Evolutionary conservation across 2,329 filamentous ascomycete species (phyloP), one percentile per base, ranked within the genome.

Genomic region (Epichloe sylvatica): DNA sequence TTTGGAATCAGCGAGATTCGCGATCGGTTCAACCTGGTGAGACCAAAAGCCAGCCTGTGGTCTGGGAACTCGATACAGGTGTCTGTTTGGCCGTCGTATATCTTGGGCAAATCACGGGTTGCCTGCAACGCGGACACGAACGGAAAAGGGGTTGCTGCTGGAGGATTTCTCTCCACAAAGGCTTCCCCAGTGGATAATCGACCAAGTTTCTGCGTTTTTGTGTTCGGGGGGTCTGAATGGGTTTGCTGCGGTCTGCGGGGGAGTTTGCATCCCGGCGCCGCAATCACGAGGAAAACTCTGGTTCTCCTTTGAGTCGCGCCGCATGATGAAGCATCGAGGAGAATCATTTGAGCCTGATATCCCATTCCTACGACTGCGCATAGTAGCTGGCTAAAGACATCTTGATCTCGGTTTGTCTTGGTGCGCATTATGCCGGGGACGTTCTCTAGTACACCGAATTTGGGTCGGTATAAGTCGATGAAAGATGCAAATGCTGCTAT

Each of bases 401-500:
- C 85, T 19, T 83, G 71, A 4, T 73, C 66, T 15, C 73, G 66
- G 34, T 64, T 66, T 6, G 60, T 57, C 17, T 62, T 68, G 17
- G 68, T 67, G 44, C 67, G 72, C 0, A 84, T 74, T 67, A 91
- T 86, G 0, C 68, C 71, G 0, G 77, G 65, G 0, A 94, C 87
- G 55, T 94, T 94, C 62, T 94, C 87, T 0, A 94, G 71, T 0
- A 91, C 55, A 0, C 81, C 84, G 59, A 85, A 91, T n/a, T 77
- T 72, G 0, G 87, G 86, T 0, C 82, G 75, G 55, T 86, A 89
- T 0, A 87, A 66, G 54, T 94, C 86, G 2, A 91, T 70, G 52
- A 76, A 86, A 0, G 86, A 80, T 0, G 81, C 81, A 37, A 91
- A 86, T 0, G 84, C 84, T 0, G 84, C 86, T 0, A 92, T 76